Evolutionary conservation across 1,284 basidiomycete species (phyloP).

Genomic region (Phylloporus gajari): DNA sequence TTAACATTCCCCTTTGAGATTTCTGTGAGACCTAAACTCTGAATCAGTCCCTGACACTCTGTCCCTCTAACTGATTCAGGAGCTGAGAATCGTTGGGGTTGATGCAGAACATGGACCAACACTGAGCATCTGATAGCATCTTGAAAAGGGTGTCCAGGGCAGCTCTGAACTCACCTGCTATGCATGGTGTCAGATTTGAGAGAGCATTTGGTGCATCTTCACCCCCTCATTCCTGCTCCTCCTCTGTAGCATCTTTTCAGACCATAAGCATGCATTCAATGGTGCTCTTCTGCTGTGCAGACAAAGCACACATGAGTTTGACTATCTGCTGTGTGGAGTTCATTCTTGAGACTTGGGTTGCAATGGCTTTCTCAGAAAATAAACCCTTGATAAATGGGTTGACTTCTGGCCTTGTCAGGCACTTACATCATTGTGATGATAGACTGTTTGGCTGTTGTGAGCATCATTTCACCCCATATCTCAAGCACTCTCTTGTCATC

Average conservation of each 20-base stretch:
- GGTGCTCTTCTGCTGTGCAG: slow-evolving; percentile 82
- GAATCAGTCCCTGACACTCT: slow-evolving; percentile 91
- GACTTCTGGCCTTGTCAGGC: slow-evolving; percentile 96
- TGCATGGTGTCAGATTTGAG: slow-evolving; percentile 66
- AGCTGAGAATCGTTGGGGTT: slow-evolving; percentile 96
- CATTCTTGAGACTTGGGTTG: slow-evolving; percentile 87
- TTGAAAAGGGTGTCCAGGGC: slow-evolving; percentile 89
- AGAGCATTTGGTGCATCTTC: slow-evolving; percentile 52
- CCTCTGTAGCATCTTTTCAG: slow-evolving; percentile 58
- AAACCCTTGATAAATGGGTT: slow-evolving; percentile 93
- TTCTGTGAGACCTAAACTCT: slow-evolving; percentile 83
- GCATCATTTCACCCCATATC: slow-evolving; percentile 92
- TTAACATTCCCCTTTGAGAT: slow-evolving; percentile 75
- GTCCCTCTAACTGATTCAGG: slow-evolving; percentile 92
- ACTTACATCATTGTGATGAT: slow-evolving; percentile 99
- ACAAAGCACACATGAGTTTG: slow-evolving; percentile 92
- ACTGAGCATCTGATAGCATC: slow-evolving; percentile 89
- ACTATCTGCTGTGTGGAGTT: slow-evolving; percentile 91
- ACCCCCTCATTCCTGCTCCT: slow-evolving; percentile 66
- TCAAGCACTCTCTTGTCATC: slow-evolving; percentile 96
- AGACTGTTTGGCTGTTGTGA: slow-evolving; percentile 91
- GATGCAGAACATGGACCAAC: slow-evolving; percentile 93
- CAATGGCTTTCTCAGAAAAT: slow-evolving; percentile 89
- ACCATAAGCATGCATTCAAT: slow-evolving; percentile 71
- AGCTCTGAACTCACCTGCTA: slow-evolving; percentile 88